These are phyloP conservation scores for Pseudocercospora vitis DNA, from an alignment of 2,329 filamentous ascomycete species.

Conservation along the genomic window DNA sequence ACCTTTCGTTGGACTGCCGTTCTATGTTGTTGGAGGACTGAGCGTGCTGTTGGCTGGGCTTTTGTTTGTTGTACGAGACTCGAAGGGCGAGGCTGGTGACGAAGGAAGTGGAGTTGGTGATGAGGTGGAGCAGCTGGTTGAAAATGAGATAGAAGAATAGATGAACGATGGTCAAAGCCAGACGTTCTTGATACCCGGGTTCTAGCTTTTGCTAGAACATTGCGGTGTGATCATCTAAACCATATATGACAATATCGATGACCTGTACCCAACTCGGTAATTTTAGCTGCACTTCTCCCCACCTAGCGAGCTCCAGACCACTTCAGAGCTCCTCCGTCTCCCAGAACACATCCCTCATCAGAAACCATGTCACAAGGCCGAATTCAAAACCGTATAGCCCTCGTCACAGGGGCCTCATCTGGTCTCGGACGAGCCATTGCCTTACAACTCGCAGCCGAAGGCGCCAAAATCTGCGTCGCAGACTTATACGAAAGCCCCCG, in stretches of 20 bases:
- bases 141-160: too few species aligned
- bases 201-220: too few species aligned
- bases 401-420: slow-evolving; percentile 34
- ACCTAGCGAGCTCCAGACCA: too few species aligned
- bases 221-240: too few species aligned
- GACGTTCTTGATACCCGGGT: too few species aligned
- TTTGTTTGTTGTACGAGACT: slow-evolving; percentile 24
- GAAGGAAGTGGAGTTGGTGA: background rate
- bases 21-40: slow-evolving; percentile 44
- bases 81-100: slow-evolving; percentile 37
- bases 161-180: too few species aligned
- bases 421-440: slow-evolving; percentile 37
- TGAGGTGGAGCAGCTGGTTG: too few species aligned
- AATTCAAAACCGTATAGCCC: slow-evolving; percentile 21
- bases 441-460: slow-evolving; percentile 33
- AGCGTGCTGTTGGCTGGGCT: slow-evolving; percentile 26
- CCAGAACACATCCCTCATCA: too few species aligned
- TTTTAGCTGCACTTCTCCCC: too few species aligned
- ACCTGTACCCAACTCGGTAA: too few species aligned
- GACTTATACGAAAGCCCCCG: slow-evolving; percentile 37
- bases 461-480: slow-evolving; percentile 34
- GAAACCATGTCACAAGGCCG: background rate
- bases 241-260: too few species aligned
- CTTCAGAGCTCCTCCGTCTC: too few species aligned
- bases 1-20: slow-evolving; percentile 52